A percentile compares a stretch with the other conserved stretches of the same genome.
These are phyloP conservation scores for Gossypium lobatum DNA, from an alignment of 441 rosid genomes.

Conservation along the genomic window DNA sequence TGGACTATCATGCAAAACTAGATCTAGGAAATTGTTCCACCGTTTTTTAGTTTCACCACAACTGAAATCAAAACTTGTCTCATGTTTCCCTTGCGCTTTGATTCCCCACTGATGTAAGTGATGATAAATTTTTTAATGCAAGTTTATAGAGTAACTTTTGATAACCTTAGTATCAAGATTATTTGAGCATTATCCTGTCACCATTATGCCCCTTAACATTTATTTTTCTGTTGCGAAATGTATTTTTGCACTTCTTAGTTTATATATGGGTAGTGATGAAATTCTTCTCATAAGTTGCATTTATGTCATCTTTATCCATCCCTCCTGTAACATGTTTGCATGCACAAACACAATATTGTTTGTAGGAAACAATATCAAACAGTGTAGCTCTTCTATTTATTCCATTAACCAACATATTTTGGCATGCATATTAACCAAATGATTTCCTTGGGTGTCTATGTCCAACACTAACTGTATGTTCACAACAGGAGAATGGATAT, in stretches of 20 bases:
- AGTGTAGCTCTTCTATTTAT: neutral
- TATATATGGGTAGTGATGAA: neutral
- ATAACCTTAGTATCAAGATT: neutral
- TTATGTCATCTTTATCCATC: neutral
- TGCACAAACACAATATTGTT: neutral
- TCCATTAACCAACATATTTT: neutral
- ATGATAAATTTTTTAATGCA: neutral
- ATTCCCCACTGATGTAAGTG: neutral
- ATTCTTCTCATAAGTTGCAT: neutral
- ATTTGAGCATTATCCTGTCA: neutral
- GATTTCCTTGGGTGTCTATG: no score
- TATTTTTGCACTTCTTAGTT: neutral
- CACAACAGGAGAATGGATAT: conserved; percentile 78
- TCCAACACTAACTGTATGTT: neutral
- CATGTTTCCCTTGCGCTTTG: neutral
- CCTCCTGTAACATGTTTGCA: neutral
- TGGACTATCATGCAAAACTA: conserved; percentile 4
- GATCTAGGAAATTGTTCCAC: neutral
- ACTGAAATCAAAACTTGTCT: neutral
- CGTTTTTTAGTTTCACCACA: neutral
- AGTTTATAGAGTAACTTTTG: neutral
- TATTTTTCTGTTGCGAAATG: no score
- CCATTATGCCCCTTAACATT: no score
- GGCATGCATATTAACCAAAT: no score
- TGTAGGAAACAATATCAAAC: neutral